These are phyloP conservation scores for Lactifluus hygrophoroides DNA, from an alignment of 768 basidiomycete genomes.

Conservation along the genomic window DNA sequence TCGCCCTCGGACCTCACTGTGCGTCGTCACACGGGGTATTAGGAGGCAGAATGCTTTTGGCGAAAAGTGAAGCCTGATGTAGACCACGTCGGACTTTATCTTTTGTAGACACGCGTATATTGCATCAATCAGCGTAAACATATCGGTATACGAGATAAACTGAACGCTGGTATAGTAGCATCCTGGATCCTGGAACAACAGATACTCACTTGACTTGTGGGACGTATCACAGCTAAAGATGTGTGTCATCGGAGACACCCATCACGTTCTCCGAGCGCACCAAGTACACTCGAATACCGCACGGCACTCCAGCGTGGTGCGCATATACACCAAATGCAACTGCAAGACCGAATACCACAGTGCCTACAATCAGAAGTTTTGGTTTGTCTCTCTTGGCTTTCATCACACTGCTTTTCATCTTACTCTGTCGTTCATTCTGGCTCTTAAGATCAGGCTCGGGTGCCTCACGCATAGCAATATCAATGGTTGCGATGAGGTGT, in stretches of 20 bases:
- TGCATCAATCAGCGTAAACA: too few species aligned
- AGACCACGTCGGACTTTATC: too few species aligned
- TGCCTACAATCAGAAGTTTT: conserved; percentile 46
- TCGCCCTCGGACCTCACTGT: too few species aligned
- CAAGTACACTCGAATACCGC: conserved; percentile 3
- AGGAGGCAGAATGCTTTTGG: too few species aligned
- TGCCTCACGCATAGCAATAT: conserved; percentile 46
- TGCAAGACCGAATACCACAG: conserved; percentile 62
- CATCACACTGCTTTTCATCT: conserved; percentile 9
- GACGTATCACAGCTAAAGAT: not conserved
- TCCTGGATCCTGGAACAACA: not conserved
- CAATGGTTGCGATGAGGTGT: conserved; percentile 46
- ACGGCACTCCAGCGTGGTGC: not conserved
- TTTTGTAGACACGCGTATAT: too few species aligned
- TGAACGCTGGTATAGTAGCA: not conserved
- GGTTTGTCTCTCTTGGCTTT: conserved; percentile 17
- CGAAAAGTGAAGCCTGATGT: too few species aligned
- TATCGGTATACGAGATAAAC: not conserved
- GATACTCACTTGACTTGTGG: not conserved
- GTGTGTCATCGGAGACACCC: not conserved
- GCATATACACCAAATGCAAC: conserved; percentile 39
- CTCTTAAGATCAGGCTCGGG: conserved; percentile 26
- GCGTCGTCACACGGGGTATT: too few species aligned
- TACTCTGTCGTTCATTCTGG: conserved; percentile 20
- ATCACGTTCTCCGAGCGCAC: conserved; percentile 12